Evolutionary conservation across 2,329 filamentous ascomycete genomes (phyloP), one percentile per base, ranked within the genome.

Genomic region (Calonectria henricotiae): DNA sequence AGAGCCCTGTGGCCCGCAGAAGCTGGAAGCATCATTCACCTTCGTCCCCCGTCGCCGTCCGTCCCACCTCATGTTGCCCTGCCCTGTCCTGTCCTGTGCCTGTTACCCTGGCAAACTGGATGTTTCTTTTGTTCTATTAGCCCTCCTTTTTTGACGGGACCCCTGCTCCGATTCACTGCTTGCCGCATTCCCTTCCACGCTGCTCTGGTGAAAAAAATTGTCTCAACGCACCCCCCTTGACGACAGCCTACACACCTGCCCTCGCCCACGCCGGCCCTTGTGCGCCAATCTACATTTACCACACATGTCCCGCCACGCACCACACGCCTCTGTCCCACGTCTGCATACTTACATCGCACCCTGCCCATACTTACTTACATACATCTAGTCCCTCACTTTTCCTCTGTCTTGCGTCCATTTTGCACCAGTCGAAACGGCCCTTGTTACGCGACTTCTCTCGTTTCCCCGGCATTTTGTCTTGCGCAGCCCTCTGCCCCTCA

Each of bases 271-370:
- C 70, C 70, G 64, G 55, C 27, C 71, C 72, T 70, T 65, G 66
- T 64, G 75, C 71, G 68, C 75, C 69, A 74, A 71, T 67, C 71
- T 77, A 72, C 75, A 73, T 77, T 77, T 72, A 75, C 76, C 76
- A 78, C 74, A 74, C 76, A 78, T 71, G 69, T 75, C 68, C 76
- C 69, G 76, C 76, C 76, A 78, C 76, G 76, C 76, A 77, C 61
- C 68, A 64, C 72, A 69, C 68, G 64, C 62, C 66, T 66, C 69
- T 65, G 69, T 70, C 66, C 71, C 71, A 71, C 68, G 67, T 64
- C 69, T 68, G 70, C 74, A 69, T 75, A 71, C 76, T 75, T 75
- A 74, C 75, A 75, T 76, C 72, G 58, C 62, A 64, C 62, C 62
- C 69, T 71, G 47, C 67, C 62, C 68, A 67, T 65, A 71, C 65